Evolutionary conservation across 106 monocot genomes (phyloP).

Genomic region (Narthecium ossifragum): DNA sequence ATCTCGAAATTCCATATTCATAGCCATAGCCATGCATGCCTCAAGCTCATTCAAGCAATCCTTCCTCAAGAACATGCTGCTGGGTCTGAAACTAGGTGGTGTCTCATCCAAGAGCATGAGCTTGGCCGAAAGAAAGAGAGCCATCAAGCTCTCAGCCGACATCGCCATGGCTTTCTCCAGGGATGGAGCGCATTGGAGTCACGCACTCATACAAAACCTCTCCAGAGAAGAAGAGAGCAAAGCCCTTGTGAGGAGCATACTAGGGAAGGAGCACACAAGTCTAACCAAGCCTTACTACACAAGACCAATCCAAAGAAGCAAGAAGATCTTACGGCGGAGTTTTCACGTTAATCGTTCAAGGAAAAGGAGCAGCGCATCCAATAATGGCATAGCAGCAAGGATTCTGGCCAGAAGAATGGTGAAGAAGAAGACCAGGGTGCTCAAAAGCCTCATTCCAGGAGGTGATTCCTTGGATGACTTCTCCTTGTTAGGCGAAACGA

Average conservation of each 20-base stretch:
- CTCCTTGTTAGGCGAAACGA: slow-evolving; percentile 43
- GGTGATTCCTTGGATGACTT: slow-evolving; percentile 34
- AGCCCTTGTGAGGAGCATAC: slow-evolving; percentile 6
- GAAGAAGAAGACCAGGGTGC: slow-evolving; percentile 44
- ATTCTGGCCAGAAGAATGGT: slow-evolving; percentile 22
- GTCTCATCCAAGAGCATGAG: slow-evolving; percentile 24
- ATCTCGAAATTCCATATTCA: background rate
- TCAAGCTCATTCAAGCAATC: slow-evolving; percentile 34
- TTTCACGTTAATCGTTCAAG: background rate
- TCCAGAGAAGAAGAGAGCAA: slow-evolving; percentile 8
- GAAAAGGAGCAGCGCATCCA: background rate
- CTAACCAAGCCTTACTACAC: background rate
- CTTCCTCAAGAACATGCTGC: slow-evolving; percentile 45
- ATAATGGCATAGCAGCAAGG: slow-evolving; percentile 1
- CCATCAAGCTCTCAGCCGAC: slow-evolving; percentile 49
- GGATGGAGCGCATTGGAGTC: slow-evolving; percentile 42
- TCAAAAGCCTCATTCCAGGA: slow-evolving; percentile 56
- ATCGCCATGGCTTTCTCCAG: slow-evolving; percentile 47
- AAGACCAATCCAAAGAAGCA: slow-evolving; percentile 5
- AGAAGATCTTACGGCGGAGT: slow-evolving; percentile 27
- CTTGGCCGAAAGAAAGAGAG: slow-evolving; percentile 45
- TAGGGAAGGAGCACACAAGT: slow-evolving; percentile 9
- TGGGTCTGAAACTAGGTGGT: slow-evolving; percentile 25
- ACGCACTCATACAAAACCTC: slow-evolving; percentile 30
- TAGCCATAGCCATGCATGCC: slow-evolving; percentile 32